phyloP scores from a whole-genome alignment of 2,329 filamentous ascomycete species.

The Phaeosphaeriaceae sp. region DNA sequence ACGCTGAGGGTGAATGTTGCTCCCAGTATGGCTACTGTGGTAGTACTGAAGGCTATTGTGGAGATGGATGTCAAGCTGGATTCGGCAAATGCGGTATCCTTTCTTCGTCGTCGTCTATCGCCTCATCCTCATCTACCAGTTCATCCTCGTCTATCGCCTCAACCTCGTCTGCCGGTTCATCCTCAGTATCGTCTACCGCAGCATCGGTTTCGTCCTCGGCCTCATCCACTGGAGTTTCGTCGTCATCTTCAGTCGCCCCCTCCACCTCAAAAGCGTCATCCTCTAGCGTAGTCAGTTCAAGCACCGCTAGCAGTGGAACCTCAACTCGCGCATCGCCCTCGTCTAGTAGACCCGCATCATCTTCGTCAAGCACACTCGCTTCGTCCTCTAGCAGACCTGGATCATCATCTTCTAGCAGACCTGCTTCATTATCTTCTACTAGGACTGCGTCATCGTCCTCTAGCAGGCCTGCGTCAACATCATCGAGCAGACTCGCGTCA shows the following conservation, averaged over 20 bases:
- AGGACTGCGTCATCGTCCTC: background rate
- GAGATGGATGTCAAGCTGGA: slow-evolving; percentile 5
- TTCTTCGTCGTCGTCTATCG: background rate
- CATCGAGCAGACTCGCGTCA: background rate
- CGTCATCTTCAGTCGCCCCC: too few species aligned
- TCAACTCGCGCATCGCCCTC: background rate
- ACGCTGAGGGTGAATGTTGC: slow-evolving; percentile 9
- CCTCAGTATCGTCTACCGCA: too few species aligned
- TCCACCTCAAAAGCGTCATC: too few species aligned
- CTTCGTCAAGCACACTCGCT: background rate
- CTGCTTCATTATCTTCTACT: background rate
- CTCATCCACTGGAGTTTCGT: too few species aligned
- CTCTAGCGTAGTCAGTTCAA: too few species aligned
- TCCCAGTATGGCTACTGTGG: slow-evolving; percentile 5
- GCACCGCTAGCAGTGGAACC: too few species aligned
- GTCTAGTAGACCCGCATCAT: background rate
- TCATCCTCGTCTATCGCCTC: too few species aligned
- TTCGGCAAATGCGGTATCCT: slow-evolving; percentile 13
- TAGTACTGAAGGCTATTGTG: slow-evolving; percentile 1
- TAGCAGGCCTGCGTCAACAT: background rate
- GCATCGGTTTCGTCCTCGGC: too few species aligned
- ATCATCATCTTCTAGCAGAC: background rate
- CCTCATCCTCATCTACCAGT: too few species aligned
- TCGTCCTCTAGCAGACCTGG: background rate
- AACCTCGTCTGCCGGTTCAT: too few species aligned